Percentiles rank a stretch among this genome's conserved stretches.
phyloP scores from a whole-genome alignment of 225 moss, liverwort and hornwort species.

The Physcomitrium patens region DNA sequence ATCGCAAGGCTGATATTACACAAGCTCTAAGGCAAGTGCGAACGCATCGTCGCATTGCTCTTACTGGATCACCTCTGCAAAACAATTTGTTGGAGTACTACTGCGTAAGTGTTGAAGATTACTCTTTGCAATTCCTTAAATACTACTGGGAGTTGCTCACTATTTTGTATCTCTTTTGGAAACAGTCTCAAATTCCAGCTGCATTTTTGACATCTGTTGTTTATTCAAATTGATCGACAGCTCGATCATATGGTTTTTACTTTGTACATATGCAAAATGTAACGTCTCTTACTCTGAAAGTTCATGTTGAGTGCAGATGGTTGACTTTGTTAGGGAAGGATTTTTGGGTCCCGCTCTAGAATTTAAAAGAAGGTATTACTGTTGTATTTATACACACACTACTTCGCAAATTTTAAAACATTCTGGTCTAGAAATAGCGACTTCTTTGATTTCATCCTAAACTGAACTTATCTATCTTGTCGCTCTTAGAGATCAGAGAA shows the following conservation, averaged over 20 bases:
- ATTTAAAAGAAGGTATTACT: constrained; percentile 80
- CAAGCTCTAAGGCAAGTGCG: constrained; percentile 89
- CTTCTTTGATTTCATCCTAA: constrained; percentile 8
- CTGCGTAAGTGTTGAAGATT: constrained; percentile 72
- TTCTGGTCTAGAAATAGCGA: not conserved
- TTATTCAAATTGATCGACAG: not conserved
- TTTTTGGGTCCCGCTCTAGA: constrained; percentile 72
- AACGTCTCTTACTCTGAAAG: constrained; percentile 16
- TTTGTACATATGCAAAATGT: constrained; percentile 7
- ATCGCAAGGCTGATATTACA: constrained; percentile 91
- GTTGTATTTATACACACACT: constrained; percentile 1
- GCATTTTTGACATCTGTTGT: not conserved
- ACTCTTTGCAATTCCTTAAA: constrained; percentile 2
- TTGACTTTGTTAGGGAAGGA: constrained; percentile 94
- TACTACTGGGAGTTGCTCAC: constrained; percentile 14
- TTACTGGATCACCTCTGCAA: constrained; percentile 96
- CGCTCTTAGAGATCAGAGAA: not conserved
- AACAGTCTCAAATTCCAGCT: not conserved
- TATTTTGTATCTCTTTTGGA: not conserved
- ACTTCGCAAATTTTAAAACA: not conserved
- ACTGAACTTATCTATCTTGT: not conserved
- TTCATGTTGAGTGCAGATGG: constrained; percentile 76
- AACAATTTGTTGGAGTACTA: constrained; percentile 99
- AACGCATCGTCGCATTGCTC: constrained; percentile 90
- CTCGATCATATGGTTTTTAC: constrained; percentile 13